Base-by-base conservation (phyloP, 176 grass and related monocot species). In the Urochloa ruziziensis region DNA sequence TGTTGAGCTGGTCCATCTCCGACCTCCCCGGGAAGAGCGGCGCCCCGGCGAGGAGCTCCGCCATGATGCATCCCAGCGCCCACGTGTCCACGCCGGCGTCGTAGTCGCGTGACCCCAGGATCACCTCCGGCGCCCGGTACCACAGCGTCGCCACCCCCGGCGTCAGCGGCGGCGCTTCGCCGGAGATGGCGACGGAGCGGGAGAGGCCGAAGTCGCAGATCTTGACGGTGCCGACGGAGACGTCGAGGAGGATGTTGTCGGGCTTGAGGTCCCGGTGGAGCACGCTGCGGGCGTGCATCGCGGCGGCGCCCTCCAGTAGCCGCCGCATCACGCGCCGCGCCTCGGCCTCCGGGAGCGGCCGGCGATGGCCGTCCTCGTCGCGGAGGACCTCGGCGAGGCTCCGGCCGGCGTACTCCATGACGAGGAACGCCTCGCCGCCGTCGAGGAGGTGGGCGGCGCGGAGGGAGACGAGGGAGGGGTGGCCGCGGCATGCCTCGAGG, bases 151-250 rank as follows among this genome's bases (percentile, higher is more conserved):
- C 80, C 6, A 82, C 28, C 18, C 36, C 27, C 7, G 67, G 1
- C 67, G 80, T 60, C 19, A 12, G 33, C 27, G 51, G 79, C 51
- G 67, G n/a, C n/a, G n/a, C n/a, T n/a, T n/a, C 16, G 8, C 0
- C 4, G 24, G 14, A 2, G 13, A 3, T 1, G 34, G 0, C 1
- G 13, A 0, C 15, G 15, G 35, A 0, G 65, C 80, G 80, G 6
- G 82, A 75, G 5, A 82, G 39, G 2, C 85, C 85, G 27, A 87
- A 74, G 56, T 87, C 85, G 67, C 78, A 87, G 39, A 87, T 75
- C 69, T 87, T 87, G 77, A 87, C 21, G n/a, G n/a, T n/a, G 24
- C 28, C 52, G 5, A 57, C 66, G 33, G 5, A 5, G 37, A 0
- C 2, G 56, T 57, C 54, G 4, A 67, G 37, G 63, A 86, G 64